Base-by-base conservation (phyloP, 2,329 filamentous ascomycete species). In the Cercospora zeae-maydis region DNA sequence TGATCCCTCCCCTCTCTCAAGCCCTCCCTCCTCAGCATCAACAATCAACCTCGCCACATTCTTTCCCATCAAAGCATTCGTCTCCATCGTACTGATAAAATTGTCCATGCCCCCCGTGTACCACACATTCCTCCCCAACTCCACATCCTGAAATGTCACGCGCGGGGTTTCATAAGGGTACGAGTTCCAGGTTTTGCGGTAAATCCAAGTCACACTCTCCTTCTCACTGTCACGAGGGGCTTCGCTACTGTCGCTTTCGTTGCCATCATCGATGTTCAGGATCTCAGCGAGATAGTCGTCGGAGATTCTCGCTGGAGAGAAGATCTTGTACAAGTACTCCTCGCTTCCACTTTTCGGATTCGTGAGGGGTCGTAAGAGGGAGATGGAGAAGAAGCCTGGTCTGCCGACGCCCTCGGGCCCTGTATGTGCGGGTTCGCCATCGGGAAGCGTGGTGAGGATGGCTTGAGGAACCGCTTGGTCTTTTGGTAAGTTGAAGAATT, bases 21-120 rank as follows among this genome's bases (percentile, higher is more conserved):
- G 2, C 11, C 19, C 31, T 21, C 36, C 51, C 21, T 54, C 37
- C 24, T 39, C 10, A 59, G 4, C 21, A 57, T 93, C 85, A 0
- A 87, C 81, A 51, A 93, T 81, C 59, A 95, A 78, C 66, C 82
- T 83, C 8, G 91, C 91, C 19, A 95, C 87, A 73, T 95, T 95
- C 83, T 85, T 91, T 0, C 95, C 95, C 86, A 95, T 95, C 69
- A 98, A 77, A 1, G 91, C 90, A 75, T 88, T 96, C 6, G 95
- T 97, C 81, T 99, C 95, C 95, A 99, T 98, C 0, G 92, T 96
- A 9, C 90, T 95, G 69, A 98, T 96, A 75, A 99, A 97, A 69
- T 89, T 89, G 78, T 98, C 93, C 47, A 98, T 96, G 0, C 83
- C 84, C 58, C 81, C 80, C 4, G 85, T 87, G 70, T 88, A 88